These are phyloP conservation scores for Mycena belliarum DNA, from an alignment of 768 basidiomycete species.

Conservation along the genomic window DNA sequence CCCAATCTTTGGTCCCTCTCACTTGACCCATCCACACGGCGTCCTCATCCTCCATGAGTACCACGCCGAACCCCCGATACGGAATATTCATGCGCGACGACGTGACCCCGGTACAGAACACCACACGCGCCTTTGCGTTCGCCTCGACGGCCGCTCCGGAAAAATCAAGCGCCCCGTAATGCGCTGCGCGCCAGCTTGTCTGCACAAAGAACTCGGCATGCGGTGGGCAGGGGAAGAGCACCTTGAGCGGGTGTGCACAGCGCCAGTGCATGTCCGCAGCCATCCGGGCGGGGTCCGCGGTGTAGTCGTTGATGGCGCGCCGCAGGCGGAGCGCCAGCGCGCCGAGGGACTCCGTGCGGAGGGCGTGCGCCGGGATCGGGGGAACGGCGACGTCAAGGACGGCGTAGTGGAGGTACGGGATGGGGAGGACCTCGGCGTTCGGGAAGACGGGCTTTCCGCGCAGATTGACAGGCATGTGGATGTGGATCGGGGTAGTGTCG, in stretches of 20 bases:
- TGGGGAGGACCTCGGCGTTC: neutral
- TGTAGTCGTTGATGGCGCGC: neutral
- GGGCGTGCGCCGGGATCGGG: neutral
- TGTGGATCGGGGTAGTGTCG: neutral
- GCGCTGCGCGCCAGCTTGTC: neutral
- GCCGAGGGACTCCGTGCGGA: neutral
- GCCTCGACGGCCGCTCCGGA: neutral
- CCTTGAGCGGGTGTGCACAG: neutral
- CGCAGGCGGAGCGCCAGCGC: conserved; percentile 6
- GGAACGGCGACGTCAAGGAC: neutral
- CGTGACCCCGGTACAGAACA: neutral
- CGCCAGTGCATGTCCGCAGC: neutral
- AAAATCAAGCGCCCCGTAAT: neutral
- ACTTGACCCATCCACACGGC: conserved; percentile 12
- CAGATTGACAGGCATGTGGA: neutral
- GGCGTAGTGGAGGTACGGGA: conserved; percentile 14
- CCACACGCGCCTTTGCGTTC: neutral
- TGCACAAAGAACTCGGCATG: neutral
- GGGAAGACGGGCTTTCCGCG: conserved; percentile 3
- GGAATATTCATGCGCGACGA: neutral
- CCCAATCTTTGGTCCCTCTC: conserved; percentile 1
- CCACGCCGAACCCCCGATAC: neutral
- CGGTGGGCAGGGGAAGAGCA: neutral
- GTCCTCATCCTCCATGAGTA: conserved; percentile 8
- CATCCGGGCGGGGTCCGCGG: neutral